Base-by-base conservation (phyloP, 352 stramenopile species). In the Globisporangium okanoganense region DNA sequence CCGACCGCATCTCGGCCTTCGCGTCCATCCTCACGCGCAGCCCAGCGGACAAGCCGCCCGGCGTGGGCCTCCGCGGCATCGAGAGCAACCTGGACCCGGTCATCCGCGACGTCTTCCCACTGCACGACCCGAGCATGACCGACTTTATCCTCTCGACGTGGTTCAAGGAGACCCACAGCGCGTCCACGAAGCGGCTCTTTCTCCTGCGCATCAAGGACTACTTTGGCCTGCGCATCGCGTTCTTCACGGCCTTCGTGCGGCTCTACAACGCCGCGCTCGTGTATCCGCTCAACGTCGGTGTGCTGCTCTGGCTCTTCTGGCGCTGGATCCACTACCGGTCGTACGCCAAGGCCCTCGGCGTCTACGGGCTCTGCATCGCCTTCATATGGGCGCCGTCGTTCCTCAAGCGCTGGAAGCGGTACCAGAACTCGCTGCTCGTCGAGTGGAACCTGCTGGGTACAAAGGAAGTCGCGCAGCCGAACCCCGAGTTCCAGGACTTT, bases 341-440 rank as follows among this genome's bases (percentile, higher is more conserved):
- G 67, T 85, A 87, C 64, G 65, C 78, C 41, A 64, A 82, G 45
- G 78, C 66, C 5, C 54, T 87, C 3, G 78, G 78, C 9, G 55
- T 85, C 53, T 85, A 84, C 58, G 78, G 75, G 0, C 62, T 87
- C 18, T 67, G 61, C 13, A 58, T 87, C 40, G 75, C 73, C 22
- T 82, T 82, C 45, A 40, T 85, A 16, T 85, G 78, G 75, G 75
- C 78, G 22, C 78, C 78, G 54, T 71, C 69, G 5, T 80, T 87
- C 61, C 54, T 87, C 63, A 85, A 82, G 64, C 74, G 75, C 51
- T 87, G 78, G 78, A 57, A 69, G 24, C 75, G 78, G 22, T 84
- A 87, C 67, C 73, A 85, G 55, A 83, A 84, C 63, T 83, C 75
- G 58, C 71, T 87, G 24, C 75, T 84, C 9, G 73, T 85, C 50